Evolutionary conservation across 306 rosid genomes (phyloP).

Genomic region (Pterocarpus santalinus): DNA sequence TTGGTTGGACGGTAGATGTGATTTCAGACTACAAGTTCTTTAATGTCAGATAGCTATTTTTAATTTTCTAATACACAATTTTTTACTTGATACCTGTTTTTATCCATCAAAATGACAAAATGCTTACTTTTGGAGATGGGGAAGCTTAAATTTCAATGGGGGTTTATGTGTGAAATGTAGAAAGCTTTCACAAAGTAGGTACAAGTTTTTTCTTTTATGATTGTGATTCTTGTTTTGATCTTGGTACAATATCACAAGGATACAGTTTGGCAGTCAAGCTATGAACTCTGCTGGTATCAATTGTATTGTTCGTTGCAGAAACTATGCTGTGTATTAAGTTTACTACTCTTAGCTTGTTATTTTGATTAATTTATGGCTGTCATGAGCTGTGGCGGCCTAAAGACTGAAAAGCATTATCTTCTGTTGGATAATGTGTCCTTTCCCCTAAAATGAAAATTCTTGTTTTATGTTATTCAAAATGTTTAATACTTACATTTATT

Average conservation of each 20-base stretch:
- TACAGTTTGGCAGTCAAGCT: not conserved
- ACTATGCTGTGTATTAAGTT: slow-evolving; percentile 3
- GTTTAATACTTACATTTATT: slow-evolving; percentile 19
- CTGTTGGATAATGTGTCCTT: slow-evolving; percentile 2
- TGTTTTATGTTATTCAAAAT: slow-evolving; percentile 25
- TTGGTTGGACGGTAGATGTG: not conserved
- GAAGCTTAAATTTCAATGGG: not conserved
- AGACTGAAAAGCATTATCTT: slow-evolving; percentile 10
- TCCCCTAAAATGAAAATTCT: not conserved
- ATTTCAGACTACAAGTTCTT: not conserved
- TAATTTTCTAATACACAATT: slow-evolving; percentile 10
- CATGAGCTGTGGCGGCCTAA: not conserved
- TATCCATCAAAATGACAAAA: not conserved
- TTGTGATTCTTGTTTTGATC: slow-evolving; percentile 18
- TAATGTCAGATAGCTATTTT: not conserved
- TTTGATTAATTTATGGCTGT: not conserved
- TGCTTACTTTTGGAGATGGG: not conserved
- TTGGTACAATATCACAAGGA: not conserved
- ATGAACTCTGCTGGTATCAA: not conserved
- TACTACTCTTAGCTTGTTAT: not conserved
- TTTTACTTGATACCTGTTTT: slow-evolving; percentile 3
- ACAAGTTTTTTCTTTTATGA: not conserved
- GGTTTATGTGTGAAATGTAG: slow-evolving; percentile 10
- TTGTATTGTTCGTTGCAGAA: not conserved
- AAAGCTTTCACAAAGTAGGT: not conserved